phyloP scores from a whole-genome alignment of 2,329 filamentous ascomycete species.

The Aureobasidium sp. region DNA sequence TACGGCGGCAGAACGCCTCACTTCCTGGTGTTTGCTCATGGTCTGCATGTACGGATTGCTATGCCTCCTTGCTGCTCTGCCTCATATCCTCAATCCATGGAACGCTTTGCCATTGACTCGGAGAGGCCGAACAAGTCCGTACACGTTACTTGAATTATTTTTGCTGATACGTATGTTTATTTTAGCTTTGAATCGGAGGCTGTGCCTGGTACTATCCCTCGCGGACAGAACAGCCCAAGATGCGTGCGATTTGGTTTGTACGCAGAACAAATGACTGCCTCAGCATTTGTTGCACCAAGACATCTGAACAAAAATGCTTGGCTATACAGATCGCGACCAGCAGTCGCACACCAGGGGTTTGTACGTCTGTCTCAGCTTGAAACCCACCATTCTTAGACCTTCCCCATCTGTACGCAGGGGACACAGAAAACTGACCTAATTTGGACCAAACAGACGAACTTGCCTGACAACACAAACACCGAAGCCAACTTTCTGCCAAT shows the following conservation, averaged over 20 bases:
- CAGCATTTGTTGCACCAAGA: slow-evolving; percentile 39
- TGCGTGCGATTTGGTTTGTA: slow-evolving; percentile 39
- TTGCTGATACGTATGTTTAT: slow-evolving; percentile 27
- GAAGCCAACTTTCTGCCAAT: slow-evolving; percentile 42
- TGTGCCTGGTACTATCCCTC: slow-evolving; percentile 36
- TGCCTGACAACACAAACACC: slow-evolving; percentile 25
- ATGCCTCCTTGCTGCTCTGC: not conserved
- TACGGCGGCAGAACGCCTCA: not conserved
- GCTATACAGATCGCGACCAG: slow-evolving; percentile 38
- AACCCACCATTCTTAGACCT: slow-evolving; percentile 7
- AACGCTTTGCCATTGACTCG: not conserved
- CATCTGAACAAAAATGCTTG: slow-evolving; percentile 38
- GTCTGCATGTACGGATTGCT: not conserved
- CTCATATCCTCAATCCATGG: not conserved
- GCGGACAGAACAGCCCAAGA: slow-evolving; percentile 37
- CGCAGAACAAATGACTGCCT: slow-evolving; percentile 40
- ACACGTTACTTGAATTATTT: not conserved
- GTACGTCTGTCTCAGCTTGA: slow-evolving; percentile 14
- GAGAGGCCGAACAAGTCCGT: not conserved
- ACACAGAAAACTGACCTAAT: slow-evolving; percentile 6
- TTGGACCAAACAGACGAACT: slow-evolving; percentile 9
- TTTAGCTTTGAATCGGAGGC: slow-evolving; percentile 34
- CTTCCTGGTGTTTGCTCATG: not conserved
- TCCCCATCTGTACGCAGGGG: not conserved
- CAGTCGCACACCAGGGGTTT: slow-evolving; percentile 35